phyloP scores from a whole-genome alignment of 768 basidiomycete species.

The Russula vinacea region DNA sequence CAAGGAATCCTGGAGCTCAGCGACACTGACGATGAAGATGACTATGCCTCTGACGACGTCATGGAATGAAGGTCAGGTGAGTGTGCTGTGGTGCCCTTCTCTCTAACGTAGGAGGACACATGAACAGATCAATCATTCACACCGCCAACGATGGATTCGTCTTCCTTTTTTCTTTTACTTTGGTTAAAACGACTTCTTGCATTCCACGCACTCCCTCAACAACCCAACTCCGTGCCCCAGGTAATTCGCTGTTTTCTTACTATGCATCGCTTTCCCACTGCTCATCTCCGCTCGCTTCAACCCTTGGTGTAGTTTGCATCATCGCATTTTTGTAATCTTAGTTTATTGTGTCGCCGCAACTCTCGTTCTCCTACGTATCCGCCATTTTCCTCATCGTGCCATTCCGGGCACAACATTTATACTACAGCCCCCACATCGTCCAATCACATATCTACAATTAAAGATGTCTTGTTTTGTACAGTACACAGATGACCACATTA shows the following conservation, averaged over 20 bases:
- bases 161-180: neutral
- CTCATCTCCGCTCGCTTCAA: conserved; percentile 8
- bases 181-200: conserved; percentile 4
- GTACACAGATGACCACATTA: neutral
- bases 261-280: neutral
- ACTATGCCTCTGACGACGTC: conserved; percentile 27
- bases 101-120: conserved; percentile 3
- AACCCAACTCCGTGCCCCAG: conserved; percentile 9
- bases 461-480: neutral
- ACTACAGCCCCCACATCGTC: conserved; percentile 6
- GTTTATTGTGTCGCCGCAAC: neutral
- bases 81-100: conserved; percentile 1
- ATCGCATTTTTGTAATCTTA: conserved; percentile 13
- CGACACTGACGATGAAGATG: conserved; percentile 42
- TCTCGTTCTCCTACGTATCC: neutral
- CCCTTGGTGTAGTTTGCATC: neutral
- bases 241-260: conserved; percentile 7
- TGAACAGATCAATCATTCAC: neutral
- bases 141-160: neutral
- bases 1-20: conserved; percentile 47
- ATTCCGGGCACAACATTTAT: conserved; percentile 3
- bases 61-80: conserved; percentile 23
- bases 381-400: neutral
- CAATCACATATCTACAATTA: conserved; percentile 10
- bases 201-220: neutral